Conservation (phyloP, 306 rosid species). For the Cicer judaicum region DNA sequence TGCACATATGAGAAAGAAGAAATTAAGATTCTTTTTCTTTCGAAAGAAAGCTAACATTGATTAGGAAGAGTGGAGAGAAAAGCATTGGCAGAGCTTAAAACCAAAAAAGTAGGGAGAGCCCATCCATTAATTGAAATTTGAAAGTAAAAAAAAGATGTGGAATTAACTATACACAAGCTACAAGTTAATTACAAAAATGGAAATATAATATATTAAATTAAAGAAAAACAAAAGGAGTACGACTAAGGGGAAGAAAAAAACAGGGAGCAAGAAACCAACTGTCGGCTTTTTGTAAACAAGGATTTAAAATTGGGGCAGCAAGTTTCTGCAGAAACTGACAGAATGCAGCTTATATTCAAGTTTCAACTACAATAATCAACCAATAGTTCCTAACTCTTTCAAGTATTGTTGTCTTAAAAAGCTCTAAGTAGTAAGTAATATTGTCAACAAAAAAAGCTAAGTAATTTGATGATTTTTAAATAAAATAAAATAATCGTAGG, state of each 20-base stretch:
- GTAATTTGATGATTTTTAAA: not conserved
- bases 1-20: not conserved
- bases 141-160: not conserved
- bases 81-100: not conserved
- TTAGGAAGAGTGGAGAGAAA: conserved; percentile 3
- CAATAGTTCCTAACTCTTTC: not conserved
- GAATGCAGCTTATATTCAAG: conserved; percentile 7
- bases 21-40: not conserved
- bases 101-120: not conserved
- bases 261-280: not conserved
- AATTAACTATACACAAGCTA: not conserved
- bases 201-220: not conserved
- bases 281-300: not conserved
- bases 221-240: not conserved
- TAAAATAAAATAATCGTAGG: too few relatives aligned
- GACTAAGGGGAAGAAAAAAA: not conserved
- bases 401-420: not conserved
- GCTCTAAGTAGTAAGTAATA: not conserved
- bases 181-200: not conserved
- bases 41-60: not conserved
- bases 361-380: conserved; percentile 28
- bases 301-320: not conserved
- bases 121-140: not conserved
- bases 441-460: not conserved
- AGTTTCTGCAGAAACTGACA: conserved; percentile 15